Evolutionary conservation across 768 basidiomycete species (phyloP), one percentile per base, ranked within the genome.

Genomic region (Chalciporus piperatus): DNA sequence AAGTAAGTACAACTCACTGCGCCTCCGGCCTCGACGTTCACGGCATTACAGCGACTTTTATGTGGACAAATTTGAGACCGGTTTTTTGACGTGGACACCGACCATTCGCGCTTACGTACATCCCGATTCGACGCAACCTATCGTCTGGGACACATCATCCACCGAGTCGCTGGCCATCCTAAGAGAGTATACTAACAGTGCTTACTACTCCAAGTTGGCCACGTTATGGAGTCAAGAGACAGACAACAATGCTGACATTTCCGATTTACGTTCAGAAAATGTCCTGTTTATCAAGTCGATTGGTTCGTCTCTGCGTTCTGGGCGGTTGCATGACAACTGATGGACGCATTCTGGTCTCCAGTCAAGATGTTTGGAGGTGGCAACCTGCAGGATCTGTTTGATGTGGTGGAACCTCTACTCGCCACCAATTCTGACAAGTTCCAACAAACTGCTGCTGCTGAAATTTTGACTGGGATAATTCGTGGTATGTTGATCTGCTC

Each of bases 141-240:
- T 70, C 13, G 59, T 72, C 1, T 87, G 88, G 82, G 85, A 89
- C 39, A 23, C 61, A 4, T 67, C 65, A 4, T 87, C 86, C 1
- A 65, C 71, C 39, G 68, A 77, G 9, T 72, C 70, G 25, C 67
- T 93, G 10, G 63, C 75, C 20, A 77, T 79, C 13, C 78, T 93
- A 54, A 67, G 68, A 32, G 70, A 75, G 32, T 63, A 72, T 11
- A 68, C 83, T 17, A 59, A 62, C n/a, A 70, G 71, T 43, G 75
- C 75, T 2, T 92, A 86, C 72, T 84, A 87, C 61, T 60, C 72
- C 22, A 77, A 81, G 55, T 68, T 94, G 16, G 74, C 80, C 20
- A 65, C 71, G 11, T 74, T 90, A 10, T 93, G 90, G 84, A 77
- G 84, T 27, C 91, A 95, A 70, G 93, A 96, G 68, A 87, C 88